Evolutionary conservation across 805 yeast species (phyloP), one percentile per base, ranked within the genome.

Genomic region (Yarrowia keelungensis): DNA sequence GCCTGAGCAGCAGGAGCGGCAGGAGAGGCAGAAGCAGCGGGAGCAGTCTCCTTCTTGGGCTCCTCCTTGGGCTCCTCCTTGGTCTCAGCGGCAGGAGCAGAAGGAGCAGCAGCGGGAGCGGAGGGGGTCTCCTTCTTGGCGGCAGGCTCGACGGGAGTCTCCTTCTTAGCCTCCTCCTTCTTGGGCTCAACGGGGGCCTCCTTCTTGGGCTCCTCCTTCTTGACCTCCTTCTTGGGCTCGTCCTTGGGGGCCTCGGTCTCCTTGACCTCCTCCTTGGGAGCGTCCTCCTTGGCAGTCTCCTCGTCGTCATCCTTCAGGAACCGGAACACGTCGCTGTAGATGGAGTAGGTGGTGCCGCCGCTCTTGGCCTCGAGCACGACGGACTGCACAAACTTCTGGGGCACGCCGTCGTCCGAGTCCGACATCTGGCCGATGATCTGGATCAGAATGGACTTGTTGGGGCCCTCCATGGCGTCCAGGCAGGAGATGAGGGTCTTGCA

Each of bases 341-440:
- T 79, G 68, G 69, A 78, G 71, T 77, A 77, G 43, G 71, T 71
- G 39, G 80, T 80, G 49, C 51, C 51, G 49, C 51, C 51, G 49
- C 43, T 51, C 50, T 65, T 50, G 41, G 69, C 32, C 32, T 69
- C 70, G 69, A 81, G 72, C 58, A 80, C 74, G 67, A 81, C 79
- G 10, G 82, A 78, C 73, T 81, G 82, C 16, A 74, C 77, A 70
- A 81, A 81, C 75, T 79, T 79, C 70, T 74, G 75, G 8, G 65
- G 65, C 16, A 77, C 72, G 1, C 76, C 75, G 9, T 71, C 73
- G 38, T 76, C 78, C 59, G 72, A 72, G 66, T 73, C 72, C 53
- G 80, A 71, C 77, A 80, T 75, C 71, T 81, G 83, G 49, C 83
- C 83, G 10, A 79, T 69, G 9, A 81, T 81, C 69, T 77, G 80